Percentiles rank a stretch among this genome's conserved stretches.
Evolutionary conservation across 306 rosid species (phyloP).

Genomic region (Fagus sylvatica): DNA sequence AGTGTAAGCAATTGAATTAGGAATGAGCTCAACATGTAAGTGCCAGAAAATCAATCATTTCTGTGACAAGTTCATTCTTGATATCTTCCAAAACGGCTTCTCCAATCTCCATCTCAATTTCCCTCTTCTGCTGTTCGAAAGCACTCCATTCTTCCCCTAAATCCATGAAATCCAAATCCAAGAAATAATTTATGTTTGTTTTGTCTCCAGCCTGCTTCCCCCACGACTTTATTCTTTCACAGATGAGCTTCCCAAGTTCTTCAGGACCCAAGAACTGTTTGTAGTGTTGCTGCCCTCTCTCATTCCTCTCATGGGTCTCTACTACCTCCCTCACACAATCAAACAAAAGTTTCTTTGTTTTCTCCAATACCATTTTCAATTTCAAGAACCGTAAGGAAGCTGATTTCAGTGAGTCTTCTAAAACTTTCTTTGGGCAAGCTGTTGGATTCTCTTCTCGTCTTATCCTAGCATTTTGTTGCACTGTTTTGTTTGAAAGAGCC

Average conservation of each 20-base stretch:
- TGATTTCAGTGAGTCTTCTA: constrained; percentile 55
- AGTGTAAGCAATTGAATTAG: background rate
- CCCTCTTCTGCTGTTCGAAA: constrained; percentile 40
- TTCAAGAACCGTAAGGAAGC: constrained; percentile 45
- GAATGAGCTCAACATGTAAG: background rate
- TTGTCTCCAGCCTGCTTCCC: constrained; percentile 33
- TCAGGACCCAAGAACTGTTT: constrained; percentile 42
- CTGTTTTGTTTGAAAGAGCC: constrained; percentile 26
- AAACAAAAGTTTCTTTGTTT: constrained; percentile 64
- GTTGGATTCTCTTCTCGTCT: constrained; percentile 24
- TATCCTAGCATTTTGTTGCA: constrained; percentile 24
- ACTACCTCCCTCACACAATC: constrained; percentile 66
- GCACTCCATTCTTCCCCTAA: constrained; percentile 53
- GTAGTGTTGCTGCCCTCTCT: constrained; percentile 2
- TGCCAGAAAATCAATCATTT: constrained; percentile 26
- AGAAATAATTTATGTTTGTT: constrained; percentile 24
- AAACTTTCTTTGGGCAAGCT: constrained; percentile 38
- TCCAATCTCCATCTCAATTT: constrained; percentile 53
- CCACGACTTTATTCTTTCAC: constrained; percentile 42
- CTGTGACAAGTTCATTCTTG: constrained; percentile 40
- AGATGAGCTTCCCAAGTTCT: constrained; percentile 48
- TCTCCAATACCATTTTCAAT: constrained; percentile 48
- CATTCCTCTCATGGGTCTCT: constrained; percentile 29
- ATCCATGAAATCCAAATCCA: constrained; percentile 41
- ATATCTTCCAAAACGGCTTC: constrained; percentile 56